These are phyloP conservation scores for Yamadazyma sp. DNA, from an alignment of 1,139 yeast genomes.

Conservation along the genomic window DNA sequence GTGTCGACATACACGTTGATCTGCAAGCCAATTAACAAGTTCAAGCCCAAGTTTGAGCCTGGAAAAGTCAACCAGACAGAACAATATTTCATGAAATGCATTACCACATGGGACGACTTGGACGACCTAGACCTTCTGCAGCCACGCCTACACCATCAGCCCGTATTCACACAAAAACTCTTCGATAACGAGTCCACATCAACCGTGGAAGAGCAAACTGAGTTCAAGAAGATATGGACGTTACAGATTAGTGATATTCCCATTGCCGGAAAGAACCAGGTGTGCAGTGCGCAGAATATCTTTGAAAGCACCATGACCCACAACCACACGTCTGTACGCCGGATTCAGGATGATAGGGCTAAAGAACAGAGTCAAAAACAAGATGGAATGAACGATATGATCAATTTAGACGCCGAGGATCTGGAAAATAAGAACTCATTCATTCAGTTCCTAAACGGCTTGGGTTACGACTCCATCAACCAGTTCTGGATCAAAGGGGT, in stretches of 20 bases:
- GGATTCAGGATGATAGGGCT: slow-evolving; percentile 8
- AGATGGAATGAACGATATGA: slow-evolving; percentile 3
- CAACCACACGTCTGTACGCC: slow-evolving; percentile 29
- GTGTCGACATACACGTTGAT: slow-evolving; percentile 45
- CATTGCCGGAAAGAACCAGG: slow-evolving; percentile 75
- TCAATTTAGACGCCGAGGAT: slow-evolving; percentile 3
- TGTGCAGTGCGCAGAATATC: slow-evolving; percentile 63
- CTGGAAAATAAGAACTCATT: slow-evolving; percentile 33
- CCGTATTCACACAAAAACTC: slow-evolving; percentile 18
- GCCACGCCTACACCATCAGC: slow-evolving; percentile 23
- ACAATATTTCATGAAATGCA: slow-evolving; percentile 46
- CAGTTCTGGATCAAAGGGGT: slow-evolving; percentile 70
- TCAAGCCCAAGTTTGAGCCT: slow-evolving; percentile 49
- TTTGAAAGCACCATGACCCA: slow-evolving; percentile 63
- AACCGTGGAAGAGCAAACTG: slow-evolving; percentile 1
- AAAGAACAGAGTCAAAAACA: slow-evolving; percentile 2
- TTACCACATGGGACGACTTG: slow-evolving; percentile 41
- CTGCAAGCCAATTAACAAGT: slow-evolving; percentile 42
- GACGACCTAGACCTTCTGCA: slow-evolving; percentile 25
- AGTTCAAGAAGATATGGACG: slow-evolving; percentile 48
- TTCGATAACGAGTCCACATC: slow-evolving; percentile 27
- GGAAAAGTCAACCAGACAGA: slow-evolving; percentile 53
- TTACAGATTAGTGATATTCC: slow-evolving; percentile 79
- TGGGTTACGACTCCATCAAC: slow-evolving; percentile 69
- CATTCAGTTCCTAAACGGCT: slow-evolving; percentile 53